These are phyloP conservation scores for Rhodotorula sp. DNA, from an alignment of 1,284 basidiomycete species.

Conservation along the genomic window DNA sequence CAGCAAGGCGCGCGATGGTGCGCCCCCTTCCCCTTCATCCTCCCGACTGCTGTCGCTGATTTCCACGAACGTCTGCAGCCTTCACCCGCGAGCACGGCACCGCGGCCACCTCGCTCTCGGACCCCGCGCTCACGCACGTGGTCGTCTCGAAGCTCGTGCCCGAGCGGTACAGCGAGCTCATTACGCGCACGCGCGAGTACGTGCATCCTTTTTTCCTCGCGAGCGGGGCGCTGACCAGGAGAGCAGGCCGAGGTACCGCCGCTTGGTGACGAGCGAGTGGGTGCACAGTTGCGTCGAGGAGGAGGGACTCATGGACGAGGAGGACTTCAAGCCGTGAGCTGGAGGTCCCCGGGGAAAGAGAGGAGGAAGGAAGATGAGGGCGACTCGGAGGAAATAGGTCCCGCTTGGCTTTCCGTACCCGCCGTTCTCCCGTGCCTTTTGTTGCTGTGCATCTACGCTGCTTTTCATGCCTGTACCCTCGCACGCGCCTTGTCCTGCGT, in stretches of 20 bases:
- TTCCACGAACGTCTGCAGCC: conserved; percentile 34
- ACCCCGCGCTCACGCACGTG: conserved; percentile 79
- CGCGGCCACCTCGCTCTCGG: conserved; percentile 62
- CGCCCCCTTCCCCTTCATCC: neutral
- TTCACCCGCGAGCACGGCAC: conserved; percentile 71
- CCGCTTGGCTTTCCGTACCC: no score
- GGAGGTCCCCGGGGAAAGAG: no score
- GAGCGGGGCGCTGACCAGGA: neutral
- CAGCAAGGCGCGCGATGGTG: conserved; percentile 54
- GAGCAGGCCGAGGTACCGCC: conserved; percentile 39
- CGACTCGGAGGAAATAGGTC: no score
- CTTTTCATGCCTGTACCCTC: neutral
- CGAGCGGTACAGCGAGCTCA: conserved; percentile 22
- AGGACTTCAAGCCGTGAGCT: conserved; percentile 24
- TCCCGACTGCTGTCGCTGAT: neutral
- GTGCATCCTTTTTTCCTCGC: neutral
- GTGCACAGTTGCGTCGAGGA: conserved; percentile 34
- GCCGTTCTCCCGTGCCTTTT: no score
- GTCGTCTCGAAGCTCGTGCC: conserved; percentile 62
- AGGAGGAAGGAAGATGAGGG: no score
- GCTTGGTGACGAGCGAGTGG: conserved; percentile 40
- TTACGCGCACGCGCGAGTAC: conserved; percentile 17
- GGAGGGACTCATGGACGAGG: conserved; percentile 27
- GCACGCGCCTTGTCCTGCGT: no score
- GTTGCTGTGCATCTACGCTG: no score